These are phyloP conservation scores for Quercus aquifolioides DNA, from an alignment of 306 rosid species.

Conservation along the genomic window DNA sequence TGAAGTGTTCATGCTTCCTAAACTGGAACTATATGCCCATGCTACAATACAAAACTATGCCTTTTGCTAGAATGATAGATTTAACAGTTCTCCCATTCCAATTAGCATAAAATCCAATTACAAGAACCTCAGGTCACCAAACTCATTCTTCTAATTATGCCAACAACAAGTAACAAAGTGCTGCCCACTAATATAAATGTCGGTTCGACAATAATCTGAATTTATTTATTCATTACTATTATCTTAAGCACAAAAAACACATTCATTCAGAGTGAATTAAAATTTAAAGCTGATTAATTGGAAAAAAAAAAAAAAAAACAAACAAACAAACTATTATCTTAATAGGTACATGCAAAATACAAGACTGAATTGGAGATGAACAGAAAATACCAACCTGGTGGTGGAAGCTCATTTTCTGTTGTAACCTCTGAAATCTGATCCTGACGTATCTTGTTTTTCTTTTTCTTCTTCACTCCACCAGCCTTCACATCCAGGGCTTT, in stretches of 20 bases:
- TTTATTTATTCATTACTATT: not conserved
- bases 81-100: not conserved
- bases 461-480: constrained; percentile 87
- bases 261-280: not conserved
- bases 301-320: not conserved
- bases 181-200: not conserved
- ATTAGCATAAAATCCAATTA: not conserved
- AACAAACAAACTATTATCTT: not conserved
- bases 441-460: constrained; percentile 58
- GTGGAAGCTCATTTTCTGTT: constrained; percentile 49
- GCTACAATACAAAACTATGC: no score
- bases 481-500: constrained; percentile 95
- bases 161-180: not conserved
- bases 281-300: not conserved
- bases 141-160: not conserved
- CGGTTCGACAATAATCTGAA: not conserved
- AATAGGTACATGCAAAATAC: not conserved
- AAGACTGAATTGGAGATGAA: not conserved
- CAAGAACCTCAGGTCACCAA: not conserved
- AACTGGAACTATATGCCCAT: not conserved
- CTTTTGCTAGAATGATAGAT: not conserved
- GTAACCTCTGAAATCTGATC: constrained; percentile 44
- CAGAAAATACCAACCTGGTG: constrained; percentile 41
- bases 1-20: no score
- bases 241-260: not conserved